A percentile compares a stretch with the other conserved stretches of the same genome.
phyloP scores from a whole-genome alignment of 2,329 filamentous ascomycete genomes.

The Aspergillus aculeatus region DNA sequence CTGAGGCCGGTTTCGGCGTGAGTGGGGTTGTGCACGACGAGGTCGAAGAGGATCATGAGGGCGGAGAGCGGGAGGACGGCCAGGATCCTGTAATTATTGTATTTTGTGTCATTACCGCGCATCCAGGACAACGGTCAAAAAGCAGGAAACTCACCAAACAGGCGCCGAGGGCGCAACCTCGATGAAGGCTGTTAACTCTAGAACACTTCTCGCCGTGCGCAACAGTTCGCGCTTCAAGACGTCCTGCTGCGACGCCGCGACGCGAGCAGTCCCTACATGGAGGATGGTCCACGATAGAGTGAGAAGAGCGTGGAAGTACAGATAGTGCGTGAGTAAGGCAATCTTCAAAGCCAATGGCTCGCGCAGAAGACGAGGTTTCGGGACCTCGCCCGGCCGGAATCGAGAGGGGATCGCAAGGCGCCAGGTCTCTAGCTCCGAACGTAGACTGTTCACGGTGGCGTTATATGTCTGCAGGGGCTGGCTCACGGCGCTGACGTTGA shows the following conservation, averaged over 20 bases:
- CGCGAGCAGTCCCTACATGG: constrained; percentile 10
- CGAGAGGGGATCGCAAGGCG: constrained; percentile 28
- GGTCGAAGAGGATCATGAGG: constrained; percentile 45
- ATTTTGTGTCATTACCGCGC: background rate
- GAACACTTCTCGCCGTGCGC: constrained; percentile 32
- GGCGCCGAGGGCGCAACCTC: constrained; percentile 36
- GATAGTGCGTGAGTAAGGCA: constrained; percentile 30
- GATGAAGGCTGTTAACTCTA: constrained; percentile 37
- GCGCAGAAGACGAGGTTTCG: constrained; percentile 17
- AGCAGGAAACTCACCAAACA: constrained; percentile 31
- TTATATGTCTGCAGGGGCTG: constrained; percentile 21
- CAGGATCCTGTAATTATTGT: constrained; percentile 24
- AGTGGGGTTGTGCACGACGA: constrained; percentile 40
- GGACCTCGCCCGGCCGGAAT: constrained; percentile 32
- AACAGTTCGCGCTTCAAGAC: constrained; percentile 29
- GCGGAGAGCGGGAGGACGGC: constrained; percentile 39
- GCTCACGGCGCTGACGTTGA: constrained; percentile 29
- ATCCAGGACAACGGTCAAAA: too few species aligned
- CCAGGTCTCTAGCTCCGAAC: constrained; percentile 35
- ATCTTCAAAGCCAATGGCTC: constrained; percentile 17
- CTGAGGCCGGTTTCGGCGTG: constrained; percentile 39
- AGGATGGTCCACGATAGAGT: constrained; percentile 34
- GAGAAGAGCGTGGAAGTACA: constrained; percentile 34
- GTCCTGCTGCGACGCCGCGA: background rate
- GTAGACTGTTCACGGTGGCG: constrained; percentile 17